Base-by-base conservation (phyloP, 75 land plant genomes). In the Picea glauca region DNA sequence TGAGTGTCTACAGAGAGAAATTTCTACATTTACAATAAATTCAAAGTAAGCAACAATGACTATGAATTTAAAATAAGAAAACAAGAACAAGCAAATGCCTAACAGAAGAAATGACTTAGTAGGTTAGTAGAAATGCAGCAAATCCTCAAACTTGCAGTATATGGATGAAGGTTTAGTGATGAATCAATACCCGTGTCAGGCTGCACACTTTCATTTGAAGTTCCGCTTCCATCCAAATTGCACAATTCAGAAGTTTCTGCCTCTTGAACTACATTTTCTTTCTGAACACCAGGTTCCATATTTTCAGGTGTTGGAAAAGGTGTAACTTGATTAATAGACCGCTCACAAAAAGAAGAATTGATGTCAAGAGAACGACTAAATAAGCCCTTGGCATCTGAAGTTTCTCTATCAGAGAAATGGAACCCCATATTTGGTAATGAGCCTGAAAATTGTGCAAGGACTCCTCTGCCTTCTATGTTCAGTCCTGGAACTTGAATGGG, bases 1-100 rank as follows among this genome's bases (percentile, higher is more conserved):
- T 21, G 80, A 40, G 60, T 82, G 77, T 58, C 89, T 70, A 83
- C 90, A 88, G 43, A 88, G 78, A 26, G 90, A 88, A 75, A 86
- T 77, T 59, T 86, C 88, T 81, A 83, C 62, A 50, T 80, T 88
- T 86, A 82, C 60, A 84, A 80, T 18, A 7, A 9, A 75, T 58
- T 50, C 77, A 75, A 75, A 43, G 74, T 46, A 2, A 70, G 56
- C 13, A 38, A 70, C 3, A 40, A 70, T 40, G 11, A 38, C 43
- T 70, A 43, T 66, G 43, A 70, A n/a, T 15, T n/a, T 0, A 17
- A 67, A 5, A 12, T 43, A 46, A 43, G n/a, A 70, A 13, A 8
- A 20, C 20, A n/a, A n/a, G 54, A 8, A 20, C 20, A 20, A 70
- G 11, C n/a, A 70, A 70, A 70, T 70, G 21, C 56, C 43, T 9